Evolutionary conservation across 2,329 filamentous ascomycete genomes (phyloP), one percentile per base, ranked within the genome.

Genomic region (Diaporthe batatas): DNA sequence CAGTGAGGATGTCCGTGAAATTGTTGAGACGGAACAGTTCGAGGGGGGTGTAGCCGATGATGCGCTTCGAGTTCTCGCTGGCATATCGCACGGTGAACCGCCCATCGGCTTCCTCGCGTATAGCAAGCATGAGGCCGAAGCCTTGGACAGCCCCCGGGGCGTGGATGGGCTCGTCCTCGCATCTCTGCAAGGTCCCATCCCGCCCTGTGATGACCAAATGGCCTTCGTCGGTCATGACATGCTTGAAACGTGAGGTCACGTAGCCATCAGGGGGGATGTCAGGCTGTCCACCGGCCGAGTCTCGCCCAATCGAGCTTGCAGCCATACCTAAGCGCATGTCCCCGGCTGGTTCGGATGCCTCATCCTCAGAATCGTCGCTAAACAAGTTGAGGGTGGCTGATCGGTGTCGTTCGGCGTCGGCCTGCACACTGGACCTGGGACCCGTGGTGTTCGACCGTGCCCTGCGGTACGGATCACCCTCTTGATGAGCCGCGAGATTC

Each of bases 161-260:
- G 76, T 96, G 94, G 34, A 98, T 97, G 0, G 95, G 94, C 78
- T 98, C 95, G 78, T 98, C 95, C 81, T 98, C 95, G 79, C 95
- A 98, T 68, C 91, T 89, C 79, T 97, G 93, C 57, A 96, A 83
- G 0, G 87, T 89, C 2, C 91, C 92, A 69, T 94, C 91, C 71
- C 92, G 88, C 7, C 94, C 94, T 0, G 94, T 96, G 70, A 97
- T 93, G 39, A 97, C 89, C 34, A 92, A 91, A 82, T 98, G 94
- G 0, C 94, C 94, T 21, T 91, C 92, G 2, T 93, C 90, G 0
- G 93, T 95, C 34, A 92, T 84, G 5, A 93, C 86, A 79, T 98
- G 94, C 76, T 91, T 93, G 82, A 97, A 97, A 2, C 94, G 91
- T 32, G 91, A 86, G 1, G 93, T 94, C 2, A 95, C 79, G 34